Evolutionary conservation across 2,329 filamentous ascomycete species (phyloP).

Genomic region (Purpureocillium takamizusanense): DNA sequence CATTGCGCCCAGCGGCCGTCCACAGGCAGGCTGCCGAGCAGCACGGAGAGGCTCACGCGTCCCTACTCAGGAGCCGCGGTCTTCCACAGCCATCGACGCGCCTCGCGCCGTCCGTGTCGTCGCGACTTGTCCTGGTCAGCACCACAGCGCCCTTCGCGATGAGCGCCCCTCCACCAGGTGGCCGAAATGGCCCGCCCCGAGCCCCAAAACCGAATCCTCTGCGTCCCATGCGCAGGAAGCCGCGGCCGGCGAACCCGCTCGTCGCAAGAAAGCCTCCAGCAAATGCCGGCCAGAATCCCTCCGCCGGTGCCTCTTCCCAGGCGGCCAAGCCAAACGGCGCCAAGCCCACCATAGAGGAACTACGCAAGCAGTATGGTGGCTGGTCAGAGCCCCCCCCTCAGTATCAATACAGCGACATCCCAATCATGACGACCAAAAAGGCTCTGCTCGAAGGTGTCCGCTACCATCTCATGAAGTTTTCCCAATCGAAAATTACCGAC

Average conservation of each 20-base stretch:
- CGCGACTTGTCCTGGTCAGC: too few species aligned
- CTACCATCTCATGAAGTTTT: conserved; percentile 79
- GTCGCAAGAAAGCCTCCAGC: conserved; percentile 39
- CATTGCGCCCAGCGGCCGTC: too few species aligned
- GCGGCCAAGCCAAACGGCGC: conserved; percentile 16
- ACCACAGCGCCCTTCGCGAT: conserved; percentile 19
- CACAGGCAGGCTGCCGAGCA: too few species aligned
- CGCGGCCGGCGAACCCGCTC: conserved; percentile 48
- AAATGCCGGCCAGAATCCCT: conserved; percentile 12
- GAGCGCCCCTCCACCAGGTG: conserved; percentile 31
- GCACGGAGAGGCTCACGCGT: too few species aligned
- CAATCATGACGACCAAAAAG: conserved; percentile 76
- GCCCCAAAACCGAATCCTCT: conserved; percentile 24
- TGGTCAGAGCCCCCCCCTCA: conserved; percentile 46
- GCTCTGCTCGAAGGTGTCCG: conserved; percentile 70
- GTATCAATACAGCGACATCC: conserved; percentile 44
- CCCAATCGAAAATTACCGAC: conserved; percentile 43
- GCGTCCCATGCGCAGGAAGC: conserved; percentile 29
- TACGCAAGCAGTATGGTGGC: conserved; percentile 40
- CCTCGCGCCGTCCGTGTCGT: too few species aligned
- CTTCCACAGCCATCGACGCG: too few species aligned
- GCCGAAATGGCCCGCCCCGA: conserved; percentile 21
- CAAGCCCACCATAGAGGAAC: conserved; percentile 28
- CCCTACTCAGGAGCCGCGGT: too few species aligned
- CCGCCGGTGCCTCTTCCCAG: conserved; percentile 10